Conservation (phyloP, 768 basidiomycete species). For the Xerocomellus amylosporus region DNA sequence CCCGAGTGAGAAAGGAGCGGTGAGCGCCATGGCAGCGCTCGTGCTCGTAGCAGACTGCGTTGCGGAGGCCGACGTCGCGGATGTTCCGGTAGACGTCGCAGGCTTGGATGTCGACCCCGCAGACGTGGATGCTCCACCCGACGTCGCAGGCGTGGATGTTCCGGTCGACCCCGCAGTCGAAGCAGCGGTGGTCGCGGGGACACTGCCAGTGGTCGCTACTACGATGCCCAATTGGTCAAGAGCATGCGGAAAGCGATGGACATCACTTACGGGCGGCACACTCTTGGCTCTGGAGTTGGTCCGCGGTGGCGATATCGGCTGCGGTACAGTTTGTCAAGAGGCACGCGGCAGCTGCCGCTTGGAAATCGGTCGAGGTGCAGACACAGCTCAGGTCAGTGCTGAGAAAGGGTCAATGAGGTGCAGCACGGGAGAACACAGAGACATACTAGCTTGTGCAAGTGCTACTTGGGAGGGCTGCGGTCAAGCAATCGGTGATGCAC, state of each 20-base stretch:
- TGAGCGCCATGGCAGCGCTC: slow-evolving; percentile 19
- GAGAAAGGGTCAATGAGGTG: not conserved
- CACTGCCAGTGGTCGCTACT: not conserved
- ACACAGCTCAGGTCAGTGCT: slow-evolving; percentile 42
- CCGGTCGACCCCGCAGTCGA: not conserved
- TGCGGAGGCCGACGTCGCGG: not conserved
- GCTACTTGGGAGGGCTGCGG: not conserved
- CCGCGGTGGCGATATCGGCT: slow-evolving; percentile 31
- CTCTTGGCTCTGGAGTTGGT: slow-evolving; percentile 28
- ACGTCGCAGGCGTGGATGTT: not conserved
- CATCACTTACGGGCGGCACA: slow-evolving; percentile 29
- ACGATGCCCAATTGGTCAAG: not conserved
- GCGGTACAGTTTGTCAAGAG: slow-evolving; percentile 35
- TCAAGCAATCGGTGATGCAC: slow-evolving; percentile 15
- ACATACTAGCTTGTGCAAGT: slow-evolving; percentile 21
- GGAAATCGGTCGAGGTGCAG: slow-evolving; percentile 40
- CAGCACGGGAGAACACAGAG: not conserved
- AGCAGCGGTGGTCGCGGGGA: not conserved
- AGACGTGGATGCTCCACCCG: not conserved
- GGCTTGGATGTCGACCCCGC: not conserved
- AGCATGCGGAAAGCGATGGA: no score
- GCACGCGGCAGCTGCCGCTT: slow-evolving; percentile 32
- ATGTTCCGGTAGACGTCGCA: not conserved
- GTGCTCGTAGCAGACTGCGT: not conserved
- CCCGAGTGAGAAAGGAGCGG: slow-evolving; percentile 16